A percentile compares a stretch with the other conserved stretches of the same genome.
These are phyloP conservation scores for Globisporangium nagaii DNA, from an alignment of 352 stramenopile genomes.

Conservation along the genomic window DNA sequence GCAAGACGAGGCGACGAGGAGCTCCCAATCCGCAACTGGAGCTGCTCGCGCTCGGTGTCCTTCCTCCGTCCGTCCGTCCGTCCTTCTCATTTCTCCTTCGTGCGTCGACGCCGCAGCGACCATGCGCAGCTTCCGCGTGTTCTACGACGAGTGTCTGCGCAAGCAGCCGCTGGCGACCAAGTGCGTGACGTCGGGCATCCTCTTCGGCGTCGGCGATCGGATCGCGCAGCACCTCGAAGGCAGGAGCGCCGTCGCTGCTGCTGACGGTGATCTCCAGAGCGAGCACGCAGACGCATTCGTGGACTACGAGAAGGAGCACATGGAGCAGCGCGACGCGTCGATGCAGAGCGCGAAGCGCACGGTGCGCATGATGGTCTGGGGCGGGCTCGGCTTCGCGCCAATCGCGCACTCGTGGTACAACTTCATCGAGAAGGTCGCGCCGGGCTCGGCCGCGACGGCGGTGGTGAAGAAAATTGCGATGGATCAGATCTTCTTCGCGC, in stretches of 20 bases:
- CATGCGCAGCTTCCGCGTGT: slow-evolving; percentile 37
- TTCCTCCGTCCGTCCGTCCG: too few species aligned
- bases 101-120: neutral
- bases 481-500: slow-evolving; percentile 41
- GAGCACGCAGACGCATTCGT: slow-evolving; percentile 3
- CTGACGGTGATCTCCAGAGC: neutral
- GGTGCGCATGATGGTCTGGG: slow-evolving; percentile 78
- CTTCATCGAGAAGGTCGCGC: slow-evolving; percentile 58
- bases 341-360: slow-evolving; percentile 15
- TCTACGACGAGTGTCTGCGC: slow-evolving; percentile 52
- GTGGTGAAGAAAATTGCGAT: slow-evolving; percentile 36
- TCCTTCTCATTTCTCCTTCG: too few species aligned
- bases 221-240: slow-evolving; percentile 48
- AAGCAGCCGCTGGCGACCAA: slow-evolving; percentile 61
- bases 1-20: too few species aligned
- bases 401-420: slow-evolving; percentile 89
- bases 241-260: neutral
- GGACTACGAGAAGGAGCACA: slow-evolving; percentile 5
- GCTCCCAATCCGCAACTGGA: too few species aligned
- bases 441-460: slow-evolving; percentile 15
- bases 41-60: too few species aligned
- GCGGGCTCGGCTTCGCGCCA: slow-evolving; percentile 78
- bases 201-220: slow-evolving; percentile 67
- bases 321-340: neutral
- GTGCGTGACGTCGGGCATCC: slow-evolving; percentile 48